A percentile compares a stretch with the other conserved stretches of the same genome.
Conservation (phyloP, 1,139 yeast genomes). For the Yueomyces sp. region DNA sequence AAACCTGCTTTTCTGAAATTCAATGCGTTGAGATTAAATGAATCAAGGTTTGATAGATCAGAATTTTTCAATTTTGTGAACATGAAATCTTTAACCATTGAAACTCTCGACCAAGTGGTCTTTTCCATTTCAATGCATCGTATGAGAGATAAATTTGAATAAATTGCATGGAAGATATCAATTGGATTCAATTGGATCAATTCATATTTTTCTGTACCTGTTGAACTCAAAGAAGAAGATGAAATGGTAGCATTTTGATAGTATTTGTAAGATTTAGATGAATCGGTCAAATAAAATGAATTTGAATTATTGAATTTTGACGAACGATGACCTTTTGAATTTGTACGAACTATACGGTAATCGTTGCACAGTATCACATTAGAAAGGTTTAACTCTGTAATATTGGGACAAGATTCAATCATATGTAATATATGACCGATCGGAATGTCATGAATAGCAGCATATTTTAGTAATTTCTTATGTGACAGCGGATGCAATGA, state of each 20-base stretch:
- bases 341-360: slow-evolving; percentile 30
- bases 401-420: slow-evolving; percentile 45
- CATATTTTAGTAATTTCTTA: slow-evolving; percentile 42
- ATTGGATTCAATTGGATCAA: background rate
- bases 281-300: slow-evolving; percentile 19
- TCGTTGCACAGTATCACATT: slow-evolving; percentile 46
- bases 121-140: slow-evolving; percentile 12
- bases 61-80: slow-evolving; percentile 6
- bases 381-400: slow-evolving; percentile 39
- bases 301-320: background rate
- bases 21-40: slow-evolving; percentile 1
- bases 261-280: slow-evolving; percentile 16
- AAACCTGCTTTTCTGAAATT: slow-evolving; percentile 19
- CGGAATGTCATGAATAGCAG: slow-evolving; percentile 54
- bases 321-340: background rate
- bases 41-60: background rate
- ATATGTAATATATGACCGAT: slow-evolving; percentile 54
- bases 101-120: slow-evolving; percentile 22
- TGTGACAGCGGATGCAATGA: slow-evolving; percentile 42
- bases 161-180: slow-evolving; percentile 3
- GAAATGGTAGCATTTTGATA: slow-evolving; percentile 4
- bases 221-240: too few species aligned
- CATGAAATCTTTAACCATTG: slow-evolving; percentile 16
- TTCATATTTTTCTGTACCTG: too few species aligned
- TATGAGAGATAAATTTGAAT: slow-evolving; percentile 1